Conservation (phyloP, 345 rosid genomes). For the Odontarrhena argentea region DNA sequence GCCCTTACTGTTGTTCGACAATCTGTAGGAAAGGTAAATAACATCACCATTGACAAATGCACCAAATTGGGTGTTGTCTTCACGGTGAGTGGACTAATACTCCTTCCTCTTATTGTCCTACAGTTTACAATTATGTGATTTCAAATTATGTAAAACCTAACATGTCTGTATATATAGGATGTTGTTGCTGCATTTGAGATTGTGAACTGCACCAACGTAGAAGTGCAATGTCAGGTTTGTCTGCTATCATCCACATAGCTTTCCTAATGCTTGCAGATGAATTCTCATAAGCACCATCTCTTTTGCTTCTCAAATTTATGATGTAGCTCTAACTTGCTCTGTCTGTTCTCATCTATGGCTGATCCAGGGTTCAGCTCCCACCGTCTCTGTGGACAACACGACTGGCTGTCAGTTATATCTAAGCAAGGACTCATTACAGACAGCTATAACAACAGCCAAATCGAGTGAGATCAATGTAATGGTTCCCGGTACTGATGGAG, state of each 20-base stretch:
- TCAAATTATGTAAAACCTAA: not conserved
- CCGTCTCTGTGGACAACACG: conserved; percentile 92
- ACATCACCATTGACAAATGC: conserved; percentile 94
- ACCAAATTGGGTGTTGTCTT: conserved; percentile 91
- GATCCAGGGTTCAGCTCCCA: conserved; percentile 89
- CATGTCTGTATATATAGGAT: conserved; percentile 61
- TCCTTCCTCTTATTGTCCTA: not conserved
- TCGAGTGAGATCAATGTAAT: conserved; percentile 88
- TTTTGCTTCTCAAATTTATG: conserved; percentile 1
- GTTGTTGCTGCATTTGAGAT: conserved; percentile 99
- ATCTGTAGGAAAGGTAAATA: conserved; percentile 92
- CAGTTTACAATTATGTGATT: conserved; percentile 8
- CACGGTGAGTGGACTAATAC: conserved; percentile 54
- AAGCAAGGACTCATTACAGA: conserved; percentile 68
- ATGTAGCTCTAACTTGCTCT: conserved; percentile 9
- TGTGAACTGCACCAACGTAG: conserved; percentile 89
- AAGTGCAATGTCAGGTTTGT: conserved; percentile 97
- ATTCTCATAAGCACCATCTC: not conserved
- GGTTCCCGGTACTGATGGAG: conserved; percentile 78
- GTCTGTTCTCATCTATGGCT: conserved; percentile 23
- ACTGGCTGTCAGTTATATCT: conserved; percentile 84
- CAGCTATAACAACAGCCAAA: conserved; percentile 93
- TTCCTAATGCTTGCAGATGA: not conserved
- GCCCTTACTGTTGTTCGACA: conserved; percentile 23
- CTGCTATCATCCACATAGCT: conserved; percentile 11